A percentile compares a stretch with the other conserved stretches of the same genome.
Evolutionary conservation across 306 rosid genomes (phyloP).

Genomic region (Lotus japonicus): DNA sequence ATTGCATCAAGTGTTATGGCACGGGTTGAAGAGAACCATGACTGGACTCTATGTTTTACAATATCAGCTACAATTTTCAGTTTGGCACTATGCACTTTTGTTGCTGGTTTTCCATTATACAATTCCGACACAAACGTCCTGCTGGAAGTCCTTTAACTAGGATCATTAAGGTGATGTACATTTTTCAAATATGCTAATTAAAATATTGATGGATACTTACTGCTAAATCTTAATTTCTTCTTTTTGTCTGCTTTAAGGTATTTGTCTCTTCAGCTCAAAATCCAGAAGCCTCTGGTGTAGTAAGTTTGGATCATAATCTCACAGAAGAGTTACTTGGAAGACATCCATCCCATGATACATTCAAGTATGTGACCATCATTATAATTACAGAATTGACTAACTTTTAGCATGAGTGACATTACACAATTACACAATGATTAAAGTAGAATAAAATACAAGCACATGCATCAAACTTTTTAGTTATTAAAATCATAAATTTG

Average conservation of each 20-base stretch:
- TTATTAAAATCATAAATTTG: too few species aligned
- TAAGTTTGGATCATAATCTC: background rate
- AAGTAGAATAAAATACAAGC: too few species aligned
- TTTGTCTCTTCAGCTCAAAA: conserved; percentile 18
- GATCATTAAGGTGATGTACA: conserved; percentile 19
- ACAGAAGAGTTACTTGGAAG: background rate
- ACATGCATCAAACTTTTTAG: too few species aligned
- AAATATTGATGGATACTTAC: background rate
- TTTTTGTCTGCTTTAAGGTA: background rate
- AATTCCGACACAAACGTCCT: conserved; percentile 28
- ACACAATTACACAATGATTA: too few species aligned
- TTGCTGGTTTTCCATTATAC: conserved; percentile 17
- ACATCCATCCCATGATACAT: conserved; percentile 1
- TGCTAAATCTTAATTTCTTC: background rate
- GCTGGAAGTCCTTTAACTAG: conserved; percentile 28
- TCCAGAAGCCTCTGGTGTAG: background rate
- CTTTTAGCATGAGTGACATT: too few species aligned
- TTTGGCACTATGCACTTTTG: conserved; percentile 14
- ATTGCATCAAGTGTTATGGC: conserved; percentile 31
- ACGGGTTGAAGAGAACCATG: conserved; percentile 32
- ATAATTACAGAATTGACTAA: background rate
- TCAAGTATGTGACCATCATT: background rate
- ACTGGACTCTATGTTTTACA: conserved; percentile 27
- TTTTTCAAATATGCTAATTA: too few species aligned
- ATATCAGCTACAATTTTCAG: conserved; percentile 12